Percentiles rank a stretch among this genome's conserved stretches.
These are phyloP conservation scores for Taphrina communis DNA, from an alignment of 1,139 yeast genomes.

Conservation along the genomic window DNA sequence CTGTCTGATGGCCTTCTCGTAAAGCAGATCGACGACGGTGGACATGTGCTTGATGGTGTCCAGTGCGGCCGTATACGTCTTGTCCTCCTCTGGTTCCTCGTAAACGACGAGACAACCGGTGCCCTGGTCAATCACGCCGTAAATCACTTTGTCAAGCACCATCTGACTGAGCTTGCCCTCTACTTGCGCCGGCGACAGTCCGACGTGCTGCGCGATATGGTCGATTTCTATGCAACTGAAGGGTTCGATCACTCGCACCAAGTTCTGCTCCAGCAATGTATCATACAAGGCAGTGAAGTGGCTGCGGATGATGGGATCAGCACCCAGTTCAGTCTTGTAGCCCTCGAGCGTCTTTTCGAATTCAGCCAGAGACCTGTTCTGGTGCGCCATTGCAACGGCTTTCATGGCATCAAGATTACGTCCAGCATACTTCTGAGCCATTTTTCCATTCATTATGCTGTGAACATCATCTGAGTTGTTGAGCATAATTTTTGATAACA, in stretches of 20 bases:
- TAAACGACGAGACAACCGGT: constrained; percentile 95
- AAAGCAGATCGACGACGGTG: constrained; percentile 84
- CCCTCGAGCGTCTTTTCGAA: constrained; percentile 78
- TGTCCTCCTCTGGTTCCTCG: constrained; percentile 83
- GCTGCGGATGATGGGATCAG: constrained; percentile 86
- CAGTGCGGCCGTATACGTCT: constrained; percentile 81
- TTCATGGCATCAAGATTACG: constrained; percentile 87
- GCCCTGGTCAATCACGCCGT: constrained; percentile 97
- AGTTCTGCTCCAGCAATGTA: constrained; percentile 86
- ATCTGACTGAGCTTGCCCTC: constrained; percentile 94
- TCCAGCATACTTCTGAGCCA: constrained; percentile 79
- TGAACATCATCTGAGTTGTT: constrained; percentile 86
- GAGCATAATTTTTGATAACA: constrained; percentile 90
- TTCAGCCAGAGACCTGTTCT: constrained; percentile 86
- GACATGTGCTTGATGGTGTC: constrained; percentile 88
- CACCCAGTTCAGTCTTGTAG: constrained; percentile 75
- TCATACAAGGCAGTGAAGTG: constrained; percentile 94
- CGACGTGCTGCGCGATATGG: constrained; percentile 85
- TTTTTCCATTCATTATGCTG: constrained; percentile 65
- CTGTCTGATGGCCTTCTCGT: constrained; percentile 67
- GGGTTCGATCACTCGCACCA: constrained; percentile 93
- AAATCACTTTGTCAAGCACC: constrained; percentile 92
- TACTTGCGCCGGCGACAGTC: constrained; percentile 83
- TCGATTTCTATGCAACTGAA: constrained; percentile 91
- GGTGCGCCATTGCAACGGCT: constrained; percentile 86